These are phyloP conservation scores for Fusarium sp. DNA, from an alignment of 2,329 filamentous ascomycete genomes.

Conservation along the genomic window DNA sequence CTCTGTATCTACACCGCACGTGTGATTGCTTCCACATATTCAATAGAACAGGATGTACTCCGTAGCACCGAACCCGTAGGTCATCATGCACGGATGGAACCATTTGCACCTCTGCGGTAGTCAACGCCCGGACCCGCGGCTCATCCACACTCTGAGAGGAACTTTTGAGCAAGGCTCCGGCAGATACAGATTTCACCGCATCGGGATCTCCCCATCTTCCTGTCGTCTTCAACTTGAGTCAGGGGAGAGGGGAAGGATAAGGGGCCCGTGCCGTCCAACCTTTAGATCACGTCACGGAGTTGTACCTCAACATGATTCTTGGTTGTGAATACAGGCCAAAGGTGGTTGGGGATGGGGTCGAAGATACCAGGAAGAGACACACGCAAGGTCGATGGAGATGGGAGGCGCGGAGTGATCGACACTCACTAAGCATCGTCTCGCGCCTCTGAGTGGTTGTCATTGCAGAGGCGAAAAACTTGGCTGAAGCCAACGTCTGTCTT, in stretches of 20 bases:
- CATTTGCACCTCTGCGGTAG: constrained; percentile 18
- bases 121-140: constrained; percentile 33
- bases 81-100: constrained; percentile 11
- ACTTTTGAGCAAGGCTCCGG: constrained; percentile 35
- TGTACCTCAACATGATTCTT: constrained; percentile 18
- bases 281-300: background rate
- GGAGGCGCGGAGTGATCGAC: constrained; percentile 33
- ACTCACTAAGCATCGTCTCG: constrained; percentile 29
- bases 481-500: constrained; percentile 19
- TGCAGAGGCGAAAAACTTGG: constrained; percentile 9
- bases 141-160: constrained; percentile 22
- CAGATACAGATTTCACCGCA: constrained; percentile 32
- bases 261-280: constrained; percentile 18
- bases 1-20: constrained; percentile 22
- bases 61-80: constrained; percentile 3
- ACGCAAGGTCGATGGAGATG: background rate
- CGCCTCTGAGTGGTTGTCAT: constrained; percentile 21
- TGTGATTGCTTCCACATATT: constrained; percentile 13
- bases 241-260: constrained; percentile 15
- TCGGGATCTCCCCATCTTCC: constrained; percentile 12
- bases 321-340: background rate
- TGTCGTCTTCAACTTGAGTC: constrained; percentile 19
- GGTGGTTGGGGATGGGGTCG: constrained; percentile 10
- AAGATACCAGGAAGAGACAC: constrained; percentile 11
- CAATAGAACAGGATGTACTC: background rate